Percentiles rank a stretch among this genome's conserved stretches.
These are phyloP conservation scores for Paecilomyces formosus DNA, from an alignment of 2,329 filamentous ascomycete genomes.

Conservation along the genomic window DNA sequence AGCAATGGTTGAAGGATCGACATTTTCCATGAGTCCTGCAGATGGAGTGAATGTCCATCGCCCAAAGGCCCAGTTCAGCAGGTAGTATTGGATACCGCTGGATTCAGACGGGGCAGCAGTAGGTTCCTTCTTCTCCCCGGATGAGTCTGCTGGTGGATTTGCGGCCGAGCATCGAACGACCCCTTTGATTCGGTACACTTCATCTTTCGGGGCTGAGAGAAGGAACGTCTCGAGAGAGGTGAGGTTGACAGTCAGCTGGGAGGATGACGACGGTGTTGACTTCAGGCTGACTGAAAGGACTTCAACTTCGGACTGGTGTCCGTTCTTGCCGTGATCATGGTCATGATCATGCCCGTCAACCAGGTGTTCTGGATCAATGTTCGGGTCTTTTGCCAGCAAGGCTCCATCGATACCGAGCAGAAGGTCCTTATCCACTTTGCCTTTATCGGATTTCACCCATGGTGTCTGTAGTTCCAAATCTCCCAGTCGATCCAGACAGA, in stretches of 20 bases:
- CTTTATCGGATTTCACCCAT: conserved; percentile 77
- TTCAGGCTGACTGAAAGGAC: conserved; percentile 74
- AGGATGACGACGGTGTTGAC: conserved; percentile 27
- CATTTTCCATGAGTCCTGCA: conserved; percentile 29
- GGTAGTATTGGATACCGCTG: conserved; percentile 52
- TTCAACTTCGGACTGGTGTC: conserved; percentile 82
- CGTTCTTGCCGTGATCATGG: conserved; percentile 35
- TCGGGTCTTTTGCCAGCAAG: conserved; percentile 40
- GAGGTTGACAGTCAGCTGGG: conserved; percentile 46
- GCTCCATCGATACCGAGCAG: conserved; percentile 84
- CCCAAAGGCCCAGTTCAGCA: conserved; percentile 97
- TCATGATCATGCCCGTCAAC: conserved; percentile 27
- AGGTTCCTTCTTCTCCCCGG: conserved; percentile 33
- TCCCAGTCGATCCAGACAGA: conserved; percentile 69
- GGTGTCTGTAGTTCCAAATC: conserved; percentile 74
- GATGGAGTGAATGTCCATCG: conserved; percentile 79
- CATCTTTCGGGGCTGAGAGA: conserved; percentile 72
- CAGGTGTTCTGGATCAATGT: conserved; percentile 13
- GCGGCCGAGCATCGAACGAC: conserved; percentile 42
- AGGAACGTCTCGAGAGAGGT: conserved; percentile 60
- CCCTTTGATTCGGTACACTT: conserved; percentile 91
- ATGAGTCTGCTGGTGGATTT: conserved; percentile 40
- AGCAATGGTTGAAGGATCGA: conserved; percentile 25
- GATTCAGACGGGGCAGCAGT: conserved; percentile 12
- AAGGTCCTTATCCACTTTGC: conserved; percentile 68